Evolutionary conservation across 495 filamentous ascomycete species (phyloP), one percentile per base, ranked within the genome.

Genomic region (Neurospora cerealis): DNA sequence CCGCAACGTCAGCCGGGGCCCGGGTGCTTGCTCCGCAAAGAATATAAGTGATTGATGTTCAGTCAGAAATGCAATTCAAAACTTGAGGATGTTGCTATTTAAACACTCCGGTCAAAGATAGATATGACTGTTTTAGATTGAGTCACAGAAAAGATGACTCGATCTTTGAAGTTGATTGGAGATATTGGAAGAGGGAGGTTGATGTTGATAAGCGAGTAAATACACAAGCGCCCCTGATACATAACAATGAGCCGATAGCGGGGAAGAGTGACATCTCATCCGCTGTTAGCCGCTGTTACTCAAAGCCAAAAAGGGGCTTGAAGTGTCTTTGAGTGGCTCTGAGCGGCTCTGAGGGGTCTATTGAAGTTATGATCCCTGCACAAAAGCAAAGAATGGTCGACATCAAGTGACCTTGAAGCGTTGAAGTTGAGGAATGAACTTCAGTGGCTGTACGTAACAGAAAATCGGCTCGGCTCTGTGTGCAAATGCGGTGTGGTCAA

Each of bases 241-340:
- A n/a, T 74, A 72, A 70, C 39, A 24, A 17, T 70, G 70, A 70
- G 66, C 70, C 74, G 69, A 74, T 74, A 69, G 70, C 75, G 73
- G 73, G 75, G 69, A 37, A n/a, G 17, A 40, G 15, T n/a, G 70
- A 21, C 39, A 9, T 76, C 54, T 66, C 60, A 62, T 40, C 73
- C 73, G 75, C 44, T 71, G 69, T 41, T 74, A 76, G 62, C 73
- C 75, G 75, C 42, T 54, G 48, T 69, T 74, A 76, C 36, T 73
- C 75, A 46, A 41, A 38, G 71, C 6, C 44, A 54, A 62, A 71
- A 44, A 66, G 54, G 54, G 54, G 54, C 54, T 34, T 34, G 54
- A 32, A 66, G 54, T 66, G 54, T 28, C 48, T 60, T 60, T 60
- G 54, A 34, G 28, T 17, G 54, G 54, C 28, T 34, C 54, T 17